Evolutionary conservation across 2,329 filamentous ascomycete species (phyloP).

Genomic region (Cladophialophora carrionii): DNA sequence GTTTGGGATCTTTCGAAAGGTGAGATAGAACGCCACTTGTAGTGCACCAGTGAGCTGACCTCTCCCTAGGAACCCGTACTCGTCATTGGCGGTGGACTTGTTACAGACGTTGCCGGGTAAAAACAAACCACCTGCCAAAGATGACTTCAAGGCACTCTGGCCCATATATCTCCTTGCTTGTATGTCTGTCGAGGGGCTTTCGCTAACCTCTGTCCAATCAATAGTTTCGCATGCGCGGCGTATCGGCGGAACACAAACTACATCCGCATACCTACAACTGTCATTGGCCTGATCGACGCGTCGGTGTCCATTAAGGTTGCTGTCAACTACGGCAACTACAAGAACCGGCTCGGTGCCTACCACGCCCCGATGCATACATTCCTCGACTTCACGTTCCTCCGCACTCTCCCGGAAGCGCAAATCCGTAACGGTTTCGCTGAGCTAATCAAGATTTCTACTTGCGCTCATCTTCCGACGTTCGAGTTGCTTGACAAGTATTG

Average conservation of each 20-base stretch:
- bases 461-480: slow-evolving; percentile 68
- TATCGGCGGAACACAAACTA: slow-evolving; percentile 74
- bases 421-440: slow-evolving; percentile 75
- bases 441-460: slow-evolving; percentile 75
- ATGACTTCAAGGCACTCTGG: slow-evolving; percentile 56
- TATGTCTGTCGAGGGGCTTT: slow-evolving; percentile 27
- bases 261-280: slow-evolving; percentile 73
- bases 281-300: slow-evolving; percentile 75
- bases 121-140: slow-evolving; percentile 47
- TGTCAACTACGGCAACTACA: slow-evolving; percentile 75
- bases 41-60: slow-evolving; percentile 18
- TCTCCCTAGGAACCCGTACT: slow-evolving; percentile 62
- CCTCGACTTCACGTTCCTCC: slow-evolving; percentile 73
- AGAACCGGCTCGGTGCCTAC: slow-evolving; percentile 73
- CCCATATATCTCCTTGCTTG: slow-evolving; percentile 44
- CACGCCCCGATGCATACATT: slow-evolving; percentile 73
- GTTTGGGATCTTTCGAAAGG: slow-evolving; percentile 70
- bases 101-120: slow-evolving; percentile 75
- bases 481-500: slow-evolving; percentile 70
- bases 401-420: slow-evolving; percentile 67
- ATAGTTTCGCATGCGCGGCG: slow-evolving; percentile 69
- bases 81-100: slow-evolving; percentile 68
- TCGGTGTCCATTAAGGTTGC: slow-evolving; percentile 78
- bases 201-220: slow-evolving; percentile 35
- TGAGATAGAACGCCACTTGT: slow-evolving; percentile 37